phyloP scores from a whole-genome alignment of 495 filamentous ascomycete species.

The Darksidea phi region DNA sequence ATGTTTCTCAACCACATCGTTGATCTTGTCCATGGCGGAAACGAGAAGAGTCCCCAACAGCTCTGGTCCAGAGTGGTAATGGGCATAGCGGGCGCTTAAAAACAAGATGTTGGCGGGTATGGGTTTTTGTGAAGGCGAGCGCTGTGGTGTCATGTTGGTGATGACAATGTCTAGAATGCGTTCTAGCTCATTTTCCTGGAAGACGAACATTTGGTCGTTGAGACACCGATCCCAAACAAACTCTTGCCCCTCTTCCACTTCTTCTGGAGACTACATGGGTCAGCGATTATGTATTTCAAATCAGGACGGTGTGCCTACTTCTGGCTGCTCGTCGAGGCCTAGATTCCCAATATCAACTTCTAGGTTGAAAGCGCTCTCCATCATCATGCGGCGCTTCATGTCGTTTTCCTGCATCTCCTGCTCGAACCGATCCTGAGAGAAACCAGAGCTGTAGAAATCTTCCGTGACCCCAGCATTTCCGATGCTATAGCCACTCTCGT shows the following conservation, averaged over 20 bases:
- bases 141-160: slow-evolving; percentile 95
- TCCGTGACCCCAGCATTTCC: slow-evolving; percentile 82
- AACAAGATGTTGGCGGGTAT: slow-evolving; percentile 97
- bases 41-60: slow-evolving; percentile 75
- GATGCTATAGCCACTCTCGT: slow-evolving; percentile 89
- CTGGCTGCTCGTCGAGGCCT: slow-evolving; percentile 91
- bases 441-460: slow-evolving; percentile 92
- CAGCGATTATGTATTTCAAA: slow-evolving; percentile 7
- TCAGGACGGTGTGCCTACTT: slow-evolving; percentile 56
- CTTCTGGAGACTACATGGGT: slow-evolving; percentile 64
- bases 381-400: slow-evolving; percentile 97
- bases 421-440: slow-evolving; percentile 91
- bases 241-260: slow-evolving; percentile 85
- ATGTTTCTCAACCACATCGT: slow-evolving; percentile 85
- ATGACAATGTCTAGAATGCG: slow-evolving; percentile 93
- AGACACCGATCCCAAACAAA: slow-evolving; percentile 97
- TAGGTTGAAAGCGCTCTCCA: slow-evolving; percentile 96
- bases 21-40: slow-evolving; percentile 93
- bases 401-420: slow-evolving; percentile 97
- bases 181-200: slow-evolving; percentile 89
- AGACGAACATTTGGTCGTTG: slow-evolving; percentile 99
- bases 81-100: slow-evolving; percentile 90
- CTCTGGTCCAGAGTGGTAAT: slow-evolving; percentile 90
- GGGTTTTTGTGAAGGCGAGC: slow-evolving; percentile 93
- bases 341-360: slow-evolving; percentile 96